A percentile compares a stretch with the other conserved stretches of the same genome.
Evolutionary conservation across 192 early-diverging fungal species (phyloP).

Genomic region (Dissophora ornata): DNA sequence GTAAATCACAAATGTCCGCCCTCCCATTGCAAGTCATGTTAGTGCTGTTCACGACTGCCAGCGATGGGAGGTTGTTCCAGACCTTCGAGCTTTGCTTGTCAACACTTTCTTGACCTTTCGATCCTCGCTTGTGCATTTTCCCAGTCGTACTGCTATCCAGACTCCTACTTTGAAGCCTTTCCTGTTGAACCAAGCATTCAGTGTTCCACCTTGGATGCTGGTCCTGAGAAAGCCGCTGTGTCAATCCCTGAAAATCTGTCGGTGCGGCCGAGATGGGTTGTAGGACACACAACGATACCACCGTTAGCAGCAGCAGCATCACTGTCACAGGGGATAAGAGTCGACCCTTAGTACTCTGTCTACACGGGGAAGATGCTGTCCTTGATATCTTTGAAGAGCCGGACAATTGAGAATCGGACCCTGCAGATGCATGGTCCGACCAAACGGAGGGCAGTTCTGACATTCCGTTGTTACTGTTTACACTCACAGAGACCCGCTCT

Average conservation of each 20-base stretch:
- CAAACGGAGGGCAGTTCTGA: no score
- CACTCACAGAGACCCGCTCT: no score
- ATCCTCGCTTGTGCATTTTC: not conserved
- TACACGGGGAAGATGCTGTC: no score
- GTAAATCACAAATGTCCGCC: slow-evolving; percentile 51
- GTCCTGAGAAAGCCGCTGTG: not conserved
- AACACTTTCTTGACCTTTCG: not conserved
- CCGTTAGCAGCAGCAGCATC: no score
- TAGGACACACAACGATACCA: no score
- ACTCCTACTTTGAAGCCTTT: not conserved
- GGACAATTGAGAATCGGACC: no score
- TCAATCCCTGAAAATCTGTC: not conserved
- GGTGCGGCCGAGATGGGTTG: no score
- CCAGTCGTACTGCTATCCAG: not conserved
- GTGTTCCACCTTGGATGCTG: not conserved
- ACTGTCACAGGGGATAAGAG: no score
- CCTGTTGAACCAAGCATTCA: not conserved
- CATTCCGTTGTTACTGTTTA: no score
- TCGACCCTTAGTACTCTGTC: no score
- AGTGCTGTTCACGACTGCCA: slow-evolving; percentile 37
- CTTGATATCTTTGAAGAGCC: no score
- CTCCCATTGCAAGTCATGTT: slow-evolving; percentile 53
- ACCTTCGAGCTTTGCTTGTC: not conserved
- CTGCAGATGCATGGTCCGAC: no score
- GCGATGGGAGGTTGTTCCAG: not conserved